These are phyloP conservation scores for Closterium sp. DNA, from an alignment of 139 green algal genomes.

Conservation along the genomic window DNA sequence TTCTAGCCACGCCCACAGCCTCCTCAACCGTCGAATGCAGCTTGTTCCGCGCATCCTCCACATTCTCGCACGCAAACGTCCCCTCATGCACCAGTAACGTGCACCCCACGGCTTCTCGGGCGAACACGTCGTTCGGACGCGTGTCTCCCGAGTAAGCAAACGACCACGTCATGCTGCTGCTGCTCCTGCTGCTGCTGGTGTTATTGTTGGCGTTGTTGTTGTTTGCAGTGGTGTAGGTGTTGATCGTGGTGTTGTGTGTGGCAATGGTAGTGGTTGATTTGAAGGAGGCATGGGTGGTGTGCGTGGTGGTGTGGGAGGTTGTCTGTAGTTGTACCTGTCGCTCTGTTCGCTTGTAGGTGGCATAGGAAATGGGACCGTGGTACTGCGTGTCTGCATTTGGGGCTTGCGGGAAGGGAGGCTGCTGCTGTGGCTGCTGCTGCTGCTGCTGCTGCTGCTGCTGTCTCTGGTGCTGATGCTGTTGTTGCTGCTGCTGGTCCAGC, in stretches of 20 bases:
- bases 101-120: constrained; percentile 69
- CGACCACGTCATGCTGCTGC: neutral
- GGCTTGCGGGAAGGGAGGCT: too few species aligned
- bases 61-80: constrained; percentile 87
- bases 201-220: neutral
- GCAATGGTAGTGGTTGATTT: neutral
- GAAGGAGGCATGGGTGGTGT: neutral
- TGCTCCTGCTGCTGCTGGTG: neutral
- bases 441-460: neutral
- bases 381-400: too few species aligned
- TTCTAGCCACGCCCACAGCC: constrained; percentile 3
- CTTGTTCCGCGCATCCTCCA: constrained; percentile 64
- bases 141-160: neutral
- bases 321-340: neutral
- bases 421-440: neutral
- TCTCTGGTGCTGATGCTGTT: neutral
- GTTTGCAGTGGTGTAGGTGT: neutral
- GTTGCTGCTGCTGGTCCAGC: neutral
- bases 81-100: constrained; percentile 93
- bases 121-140: constrained; percentile 43
- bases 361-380: neutral
- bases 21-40: constrained; percentile 7
- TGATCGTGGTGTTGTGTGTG: neutral
- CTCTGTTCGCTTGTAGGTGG: neutral
- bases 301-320: neutral